phyloP scores from a whole-genome alignment of 2,329 filamentous ascomycete species.

The Diaporthe citriasiana region DNA sequence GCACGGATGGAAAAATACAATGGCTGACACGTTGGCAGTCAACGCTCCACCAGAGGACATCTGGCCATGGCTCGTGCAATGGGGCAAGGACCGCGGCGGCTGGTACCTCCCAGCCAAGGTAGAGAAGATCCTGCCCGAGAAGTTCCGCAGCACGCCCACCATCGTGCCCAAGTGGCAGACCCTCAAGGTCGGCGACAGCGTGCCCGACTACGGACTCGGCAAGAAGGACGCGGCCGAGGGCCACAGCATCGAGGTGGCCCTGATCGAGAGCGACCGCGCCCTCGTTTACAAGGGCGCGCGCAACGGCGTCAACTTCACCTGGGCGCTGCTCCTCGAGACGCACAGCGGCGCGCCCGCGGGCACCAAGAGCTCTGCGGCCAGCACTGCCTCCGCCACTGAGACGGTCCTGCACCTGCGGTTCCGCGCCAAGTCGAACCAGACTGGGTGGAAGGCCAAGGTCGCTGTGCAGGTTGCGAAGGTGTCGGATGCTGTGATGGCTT shows the following conservation, averaged over 20 bases:
- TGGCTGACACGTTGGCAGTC: neutral
- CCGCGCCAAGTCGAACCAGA: conserved; percentile 32
- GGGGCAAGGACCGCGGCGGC: conserved; percentile 36
- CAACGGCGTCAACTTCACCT: conserved; percentile 35
- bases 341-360: conserved; percentile 1
- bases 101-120: conserved; percentile 36
- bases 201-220: conserved; percentile 32
- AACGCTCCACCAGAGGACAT: conserved; percentile 32
- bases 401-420: conserved; percentile 34
- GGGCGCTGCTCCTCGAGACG: conserved; percentile 34
- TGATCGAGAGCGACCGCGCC: conserved; percentile 31
- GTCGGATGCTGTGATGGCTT: conserved; percentile 32
- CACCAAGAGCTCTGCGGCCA: conserved; percentile 4
- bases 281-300: conserved; percentile 38
- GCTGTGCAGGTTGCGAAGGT: conserved; percentile 30
- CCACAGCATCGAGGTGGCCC: conserved; percentile 31
- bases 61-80: conserved; percentile 36
- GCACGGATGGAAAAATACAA: neutral
- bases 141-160: conserved; percentile 24
- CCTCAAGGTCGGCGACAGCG: conserved; percentile 34
- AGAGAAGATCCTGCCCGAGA: conserved; percentile 32
- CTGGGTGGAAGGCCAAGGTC: conserved; percentile 36
- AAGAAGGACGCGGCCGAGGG: conserved; percentile 15
- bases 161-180: conserved; percentile 33
- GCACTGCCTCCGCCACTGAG: conserved; percentile 18